phyloP scores from a whole-genome alignment of 148 eudicot genomes.

The Nyssa sinensis region DNA sequence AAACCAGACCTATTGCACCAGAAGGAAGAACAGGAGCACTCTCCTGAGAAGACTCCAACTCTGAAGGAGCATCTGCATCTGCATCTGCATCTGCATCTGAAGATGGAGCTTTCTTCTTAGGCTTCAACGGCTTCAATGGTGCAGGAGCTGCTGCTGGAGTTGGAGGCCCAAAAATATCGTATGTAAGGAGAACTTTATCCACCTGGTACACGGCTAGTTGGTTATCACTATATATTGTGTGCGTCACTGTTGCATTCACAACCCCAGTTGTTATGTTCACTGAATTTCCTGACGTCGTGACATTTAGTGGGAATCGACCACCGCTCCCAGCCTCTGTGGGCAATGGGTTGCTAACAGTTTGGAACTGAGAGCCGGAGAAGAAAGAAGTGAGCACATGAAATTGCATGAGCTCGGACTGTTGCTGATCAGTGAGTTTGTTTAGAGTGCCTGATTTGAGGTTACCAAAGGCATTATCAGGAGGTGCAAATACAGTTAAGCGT shows the following conservation, averaged over 20 bases:
- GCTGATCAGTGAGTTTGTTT: neutral
- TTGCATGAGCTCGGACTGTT: conserved; percentile 9
- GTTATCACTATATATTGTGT: neutral
- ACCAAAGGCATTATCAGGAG: conserved; percentile 3
- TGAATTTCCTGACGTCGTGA: neutral
- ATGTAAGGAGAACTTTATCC: neutral
- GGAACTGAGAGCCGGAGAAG: neutral
- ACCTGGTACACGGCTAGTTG: neutral
- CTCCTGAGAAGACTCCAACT: neutral
- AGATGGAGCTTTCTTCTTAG: too few relatives aligned
- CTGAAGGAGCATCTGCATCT: neutral
- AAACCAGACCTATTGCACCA: too few relatives aligned
- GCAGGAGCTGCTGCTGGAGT: too few relatives aligned
- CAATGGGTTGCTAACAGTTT: conserved; percentile 9
- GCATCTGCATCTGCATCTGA: too few relatives aligned
- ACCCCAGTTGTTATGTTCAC: conserved; percentile 7
- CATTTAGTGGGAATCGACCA: conserved; percentile 1
- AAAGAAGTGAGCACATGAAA: conserved; percentile 4
- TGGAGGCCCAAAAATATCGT: too few relatives aligned
- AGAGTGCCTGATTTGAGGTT: neutral
- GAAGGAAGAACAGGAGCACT: too few relatives aligned
- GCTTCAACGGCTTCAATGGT: too few relatives aligned
- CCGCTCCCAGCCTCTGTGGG: conserved; percentile 10
- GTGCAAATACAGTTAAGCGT: conserved; percentile 8
- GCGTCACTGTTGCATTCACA: conserved; percentile 4